phyloP scores from a whole-genome alignment of 2,329 filamentous ascomycete genomes.

The Elsinoe arachidis region DNA sequence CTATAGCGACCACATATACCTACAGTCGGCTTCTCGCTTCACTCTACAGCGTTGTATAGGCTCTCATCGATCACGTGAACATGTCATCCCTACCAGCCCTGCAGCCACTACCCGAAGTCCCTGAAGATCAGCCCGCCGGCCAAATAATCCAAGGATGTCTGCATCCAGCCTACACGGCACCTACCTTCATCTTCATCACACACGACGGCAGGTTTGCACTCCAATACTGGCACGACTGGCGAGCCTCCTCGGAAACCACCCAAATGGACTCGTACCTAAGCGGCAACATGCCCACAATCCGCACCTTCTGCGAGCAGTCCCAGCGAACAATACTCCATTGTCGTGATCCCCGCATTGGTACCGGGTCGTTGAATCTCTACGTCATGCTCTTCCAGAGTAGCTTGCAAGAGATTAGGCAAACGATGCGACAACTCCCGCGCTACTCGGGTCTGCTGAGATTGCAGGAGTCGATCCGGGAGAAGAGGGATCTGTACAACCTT shows the following conservation, averaged over 20 bases:
- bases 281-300: not conserved
- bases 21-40: too few relatives aligned
- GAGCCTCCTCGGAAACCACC: not conserved
- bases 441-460: not conserved
- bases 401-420: not conserved
- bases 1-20: too few relatives aligned
- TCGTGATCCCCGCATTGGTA: not conserved
- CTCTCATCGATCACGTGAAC: not conserved
- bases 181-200: conserved; percentile 2
- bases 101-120: not conserved
- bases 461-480: not conserved
- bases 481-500: not conserved
- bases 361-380: not conserved
- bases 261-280: not conserved
- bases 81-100: not conserved
- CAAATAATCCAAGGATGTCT: not conserved
- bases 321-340: not conserved
- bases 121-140: not conserved
- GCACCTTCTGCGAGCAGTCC: not conserved
- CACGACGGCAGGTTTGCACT: not conserved
- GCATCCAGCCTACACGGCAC: not conserved
- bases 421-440: not conserved
- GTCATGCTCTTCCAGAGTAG: not conserved
- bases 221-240: conserved; percentile 8
- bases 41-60: not conserved